phyloP scores from a whole-genome alignment of 2,329 filamentous ascomycete genomes.

The Aureobasidium uvarum region DNA sequence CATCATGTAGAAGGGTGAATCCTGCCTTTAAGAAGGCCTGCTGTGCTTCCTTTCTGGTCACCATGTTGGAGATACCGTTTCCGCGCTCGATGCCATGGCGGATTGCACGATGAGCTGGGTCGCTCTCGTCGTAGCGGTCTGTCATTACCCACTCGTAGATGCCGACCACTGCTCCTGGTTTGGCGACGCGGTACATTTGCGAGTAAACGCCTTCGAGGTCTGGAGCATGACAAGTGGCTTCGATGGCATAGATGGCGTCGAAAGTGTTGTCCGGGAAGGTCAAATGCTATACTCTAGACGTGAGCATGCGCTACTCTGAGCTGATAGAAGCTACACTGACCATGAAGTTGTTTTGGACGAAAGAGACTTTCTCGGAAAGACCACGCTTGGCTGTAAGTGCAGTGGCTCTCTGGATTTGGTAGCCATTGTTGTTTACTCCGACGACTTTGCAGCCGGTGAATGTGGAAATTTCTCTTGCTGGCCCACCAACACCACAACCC shows the following conservation, averaged over 20 bases:
- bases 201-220: constrained; percentile 87
- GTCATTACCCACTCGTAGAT: constrained; percentile 99
- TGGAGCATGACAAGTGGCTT: constrained; percentile 93
- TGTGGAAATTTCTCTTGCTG: constrained; percentile 91
- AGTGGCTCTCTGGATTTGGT: constrained; percentile 91
- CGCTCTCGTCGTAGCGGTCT: constrained; percentile 84
- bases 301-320: not conserved
- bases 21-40: constrained; percentile 82
- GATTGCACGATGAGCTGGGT: constrained; percentile 81
- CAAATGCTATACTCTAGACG: constrained; percentile 67
- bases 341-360: constrained; percentile 98
- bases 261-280: constrained; percentile 90
- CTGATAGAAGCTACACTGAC: constrained; percentile 39
- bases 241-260: constrained; percentile 94
- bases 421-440: constrained; percentile 98
- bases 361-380: constrained; percentile 73
- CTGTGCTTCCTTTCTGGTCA: constrained; percentile 75
- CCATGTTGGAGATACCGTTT: constrained; percentile 97
- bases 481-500: constrained; percentile 93
- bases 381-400: constrained; percentile 79
- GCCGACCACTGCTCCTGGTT: constrained; percentile 91
- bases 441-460: constrained; percentile 87
- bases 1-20: constrained; percentile 77
- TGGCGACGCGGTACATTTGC: constrained; percentile 91
- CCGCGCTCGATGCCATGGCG: constrained; percentile 93